Percentiles rank a stretch among this genome's conserved stretches.
These are phyloP conservation scores for Ustilago cynodontis DNA, from an alignment of 1,284 basidiomycete genomes.

Conservation along the genomic window DNA sequence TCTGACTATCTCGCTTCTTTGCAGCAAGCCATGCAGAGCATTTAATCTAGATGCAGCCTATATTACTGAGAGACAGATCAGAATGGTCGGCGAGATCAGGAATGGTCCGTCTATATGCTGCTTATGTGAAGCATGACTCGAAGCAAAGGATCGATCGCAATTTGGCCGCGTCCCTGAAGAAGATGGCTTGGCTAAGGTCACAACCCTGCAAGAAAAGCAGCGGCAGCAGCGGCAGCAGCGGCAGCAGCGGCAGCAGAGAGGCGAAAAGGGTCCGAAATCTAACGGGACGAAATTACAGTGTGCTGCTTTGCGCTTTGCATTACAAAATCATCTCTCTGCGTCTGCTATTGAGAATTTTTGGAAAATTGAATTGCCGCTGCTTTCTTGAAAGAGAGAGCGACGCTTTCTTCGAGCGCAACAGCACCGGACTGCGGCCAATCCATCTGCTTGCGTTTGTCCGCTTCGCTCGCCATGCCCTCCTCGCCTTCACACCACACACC, in stretches of 20 bases:
- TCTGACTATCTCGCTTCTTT: too few species aligned
- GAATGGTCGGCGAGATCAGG: neutral
- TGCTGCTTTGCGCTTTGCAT: neutral
- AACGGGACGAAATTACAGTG: neutral
- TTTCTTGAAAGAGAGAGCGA: too few species aligned
- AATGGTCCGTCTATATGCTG: neutral
- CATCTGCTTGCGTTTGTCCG: slow-evolving; percentile 26
- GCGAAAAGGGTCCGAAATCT: slow-evolving; percentile 11
- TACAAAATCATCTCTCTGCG: slow-evolving; percentile 3
- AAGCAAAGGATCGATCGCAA: too few species aligned
- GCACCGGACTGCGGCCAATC: slow-evolving; percentile 31
- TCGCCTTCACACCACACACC: too few species aligned
- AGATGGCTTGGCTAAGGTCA: slow-evolving; percentile 4
- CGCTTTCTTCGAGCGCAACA: neutral
- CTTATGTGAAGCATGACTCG: slow-evolving; percentile 11
- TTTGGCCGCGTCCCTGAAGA: neutral
- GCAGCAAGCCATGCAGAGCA: too few species aligned
- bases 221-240: too few species aligned
- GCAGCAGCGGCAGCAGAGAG: too few species aligned
- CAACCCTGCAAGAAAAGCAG: neutral
- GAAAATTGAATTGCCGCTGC: neutral
- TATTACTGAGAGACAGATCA: neutral
- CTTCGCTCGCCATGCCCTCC: slow-evolving; percentile 4
- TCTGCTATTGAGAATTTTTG: slow-evolving; percentile 1
- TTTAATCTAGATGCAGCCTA: too few species aligned